Base-by-base conservation (phyloP, 306 rosid genomes). In the Prinsepia uniflora region DNA sequence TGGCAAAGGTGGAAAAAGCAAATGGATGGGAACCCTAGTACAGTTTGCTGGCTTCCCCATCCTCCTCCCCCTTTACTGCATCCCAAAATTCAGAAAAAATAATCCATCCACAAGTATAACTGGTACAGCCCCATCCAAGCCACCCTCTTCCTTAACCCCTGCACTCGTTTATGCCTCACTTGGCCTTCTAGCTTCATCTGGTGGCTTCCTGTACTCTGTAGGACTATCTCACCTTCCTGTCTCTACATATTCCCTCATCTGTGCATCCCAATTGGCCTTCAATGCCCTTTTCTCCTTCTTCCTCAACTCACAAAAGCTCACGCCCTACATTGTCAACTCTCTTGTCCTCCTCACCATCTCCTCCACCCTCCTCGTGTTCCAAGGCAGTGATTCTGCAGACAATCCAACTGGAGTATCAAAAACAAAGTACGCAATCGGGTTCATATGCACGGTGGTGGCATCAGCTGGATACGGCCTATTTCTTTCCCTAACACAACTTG, bases 231-330 rank as follows among this genome's bases (percentile, higher is more conserved):
- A 79, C 78, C 83, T 84, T 73, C 86, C 84, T 18, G 84, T 79
- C 8, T 84, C 88, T 34, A 84, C 86, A 14, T 84, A 24, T 73
- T 70, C 86, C 19, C 78, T 84, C 34, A 61, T 83, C 14, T 69
- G 75, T 39, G 75, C 84, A n/a, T 76, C 36, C 14, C 75, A 58
- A 6, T 55, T 58, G 8, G 67, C 44, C 14, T 71, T 71, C 57
- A 71, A 65, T 12, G 55, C 57, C 4, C 53, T 71, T 8, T 71
- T 71, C 43, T 58, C 58, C 30, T 71, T 71, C 24, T 30, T 71
- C 66, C 56, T 71, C 55, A 58, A 71, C 42, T 24, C 57, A 11
- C 67, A 58, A 8, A 71, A 71, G 45, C 30, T 71, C 66, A 58
- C 67, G 14, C 45, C 56, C 2, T 46, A 44, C 1, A 10, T 58